A percentile compares a stretch with the other conserved stretches of the same genome.
Conservation (phyloP, 164 flowering plant genomes). For the Vitis labrusca region DNA sequence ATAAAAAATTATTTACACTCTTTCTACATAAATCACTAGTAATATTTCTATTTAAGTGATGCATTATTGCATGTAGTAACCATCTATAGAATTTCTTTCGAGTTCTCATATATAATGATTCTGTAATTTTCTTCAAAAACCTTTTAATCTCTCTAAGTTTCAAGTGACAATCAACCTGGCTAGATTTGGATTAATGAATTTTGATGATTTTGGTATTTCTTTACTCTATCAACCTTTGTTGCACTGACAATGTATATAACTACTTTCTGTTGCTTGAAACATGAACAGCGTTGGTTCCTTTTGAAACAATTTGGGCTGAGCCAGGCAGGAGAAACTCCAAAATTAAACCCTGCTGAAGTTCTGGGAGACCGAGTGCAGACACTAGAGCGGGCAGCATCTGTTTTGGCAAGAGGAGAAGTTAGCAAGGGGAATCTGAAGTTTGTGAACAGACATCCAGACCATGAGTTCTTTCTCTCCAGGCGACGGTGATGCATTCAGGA, state of each 20-base stretch:
- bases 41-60: too few species aligned
- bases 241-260: not conserved
- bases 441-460: constrained; percentile 58
- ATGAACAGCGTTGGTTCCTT: constrained; percentile 63
- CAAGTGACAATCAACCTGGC: too few species aligned
- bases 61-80: too few species aligned
- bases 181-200: not conserved
- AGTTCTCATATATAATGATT: too few species aligned
- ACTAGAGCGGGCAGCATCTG: constrained; percentile 53
- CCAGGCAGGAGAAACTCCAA: constrained; percentile 5
- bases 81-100: too few species aligned
- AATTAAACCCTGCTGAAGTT: constrained; percentile 24
- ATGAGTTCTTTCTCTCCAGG: not conserved
- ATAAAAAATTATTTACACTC: too few species aligned
- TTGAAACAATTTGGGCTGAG: constrained; percentile 19
- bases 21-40: too few species aligned
- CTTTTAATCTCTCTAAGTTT: too few species aligned
- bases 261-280: not conserved
- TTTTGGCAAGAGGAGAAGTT: constrained; percentile 56
- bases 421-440: constrained; percentile 33
- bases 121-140: too few species aligned
- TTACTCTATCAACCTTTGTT: not conserved
- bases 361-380: constrained; percentile 54
- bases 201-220: not conserved
- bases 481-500: too few species aligned